These are phyloP conservation scores for Hyaloperonospora arabidopsidis DNA, from an alignment of 352 stramenopile species.

Conservation along the genomic window DNA sequence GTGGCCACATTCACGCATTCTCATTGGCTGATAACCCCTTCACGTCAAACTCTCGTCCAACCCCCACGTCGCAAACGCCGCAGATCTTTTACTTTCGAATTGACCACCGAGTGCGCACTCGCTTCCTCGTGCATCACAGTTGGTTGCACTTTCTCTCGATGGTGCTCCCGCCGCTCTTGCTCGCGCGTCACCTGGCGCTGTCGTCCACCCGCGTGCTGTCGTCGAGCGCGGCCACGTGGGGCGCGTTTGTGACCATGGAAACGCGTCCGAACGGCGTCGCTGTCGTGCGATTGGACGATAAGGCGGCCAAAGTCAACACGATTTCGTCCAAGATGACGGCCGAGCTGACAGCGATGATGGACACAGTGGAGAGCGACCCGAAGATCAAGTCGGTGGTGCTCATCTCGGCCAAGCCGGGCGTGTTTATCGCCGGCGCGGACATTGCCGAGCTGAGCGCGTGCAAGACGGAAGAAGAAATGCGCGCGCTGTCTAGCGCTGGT, in stretches of 20 bases:
- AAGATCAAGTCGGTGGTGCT: constrained; percentile 96
- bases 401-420: constrained; percentile 93
- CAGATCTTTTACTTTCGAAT: constrained; percentile 29
- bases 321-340: constrained; percentile 87
- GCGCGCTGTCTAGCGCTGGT: constrained; percentile 85
- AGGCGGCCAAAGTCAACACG: constrained; percentile 89
- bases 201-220: constrained; percentile 7
- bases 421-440: constrained; percentile 97
- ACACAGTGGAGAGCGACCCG: constrained; percentile 83
- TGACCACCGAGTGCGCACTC: constrained; percentile 6
- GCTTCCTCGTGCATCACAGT: neutral
- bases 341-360: constrained; percentile 83
- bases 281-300: constrained; percentile 89
- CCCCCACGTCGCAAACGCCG: neutral
- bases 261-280: constrained; percentile 82
- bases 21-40: constrained; percentile 19
- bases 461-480: constrained; percentile 89
- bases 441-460: constrained; percentile 91
- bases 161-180: constrained; percentile 29
- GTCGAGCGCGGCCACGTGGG: constrained; percentile 12
- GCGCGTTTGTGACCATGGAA: constrained; percentile 86
- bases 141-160: constrained; percentile 4
- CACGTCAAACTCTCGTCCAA: constrained; percentile 22
- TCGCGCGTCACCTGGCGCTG: constrained; percentile 20
- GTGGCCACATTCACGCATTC: constrained; percentile 4